These are phyloP conservation scores for Claviceps sp. DNA, from an alignment of 2,329 filamentous ascomycete genomes.

Conservation along the genomic window DNA sequence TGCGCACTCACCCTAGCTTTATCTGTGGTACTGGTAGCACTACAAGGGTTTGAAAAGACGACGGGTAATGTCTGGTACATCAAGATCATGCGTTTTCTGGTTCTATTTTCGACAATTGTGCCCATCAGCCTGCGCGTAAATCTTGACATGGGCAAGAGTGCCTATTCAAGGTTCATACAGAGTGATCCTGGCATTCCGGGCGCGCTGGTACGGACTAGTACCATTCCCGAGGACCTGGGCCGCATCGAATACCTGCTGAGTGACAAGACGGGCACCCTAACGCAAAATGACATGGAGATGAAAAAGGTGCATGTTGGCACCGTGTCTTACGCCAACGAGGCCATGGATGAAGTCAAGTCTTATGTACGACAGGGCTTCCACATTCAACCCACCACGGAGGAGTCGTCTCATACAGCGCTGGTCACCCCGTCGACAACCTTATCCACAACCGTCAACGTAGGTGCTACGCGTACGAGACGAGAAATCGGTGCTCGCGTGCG, in stretches of 20 bases:
- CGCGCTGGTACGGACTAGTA: slow-evolving; percentile 89
- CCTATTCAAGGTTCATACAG: slow-evolving; percentile 93
- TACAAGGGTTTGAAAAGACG: slow-evolving; percentile 65
- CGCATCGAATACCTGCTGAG: slow-evolving; percentile 92
- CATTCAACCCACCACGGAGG: slow-evolving; percentile 30
- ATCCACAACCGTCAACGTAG: slow-evolving; percentile 42
- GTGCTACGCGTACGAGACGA: slow-evolving; percentile 69
- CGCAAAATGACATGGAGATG: slow-evolving; percentile 97
- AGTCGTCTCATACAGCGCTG: slow-evolving; percentile 35
- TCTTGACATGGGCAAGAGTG: slow-evolving; percentile 90
- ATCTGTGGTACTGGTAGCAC: slow-evolving; percentile 75
- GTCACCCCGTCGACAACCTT: slow-evolving; percentile 66
- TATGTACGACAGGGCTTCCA: slow-evolving; percentile 81
- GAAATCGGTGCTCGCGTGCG: slow-evolving; percentile 90
- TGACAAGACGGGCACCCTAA: slow-evolving; percentile 96
- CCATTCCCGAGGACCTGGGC: slow-evolving; percentile 91
- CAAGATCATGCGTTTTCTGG: slow-evolving; percentile 94
- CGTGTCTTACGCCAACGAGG: slow-evolving; percentile 94
- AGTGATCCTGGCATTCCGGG: slow-evolving; percentile 79
- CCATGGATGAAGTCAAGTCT: slow-evolving; percentile 89
- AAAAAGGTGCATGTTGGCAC: slow-evolving; percentile 98
- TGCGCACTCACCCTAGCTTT: slow-evolving; percentile 78
- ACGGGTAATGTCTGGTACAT: slow-evolving; percentile 73
- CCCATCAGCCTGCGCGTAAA: slow-evolving; percentile 95
- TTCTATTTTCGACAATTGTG: slow-evolving; percentile 97